phyloP scores from a whole-genome alignment of 768 basidiomycete species.

The Lentinula edodes region DNA sequence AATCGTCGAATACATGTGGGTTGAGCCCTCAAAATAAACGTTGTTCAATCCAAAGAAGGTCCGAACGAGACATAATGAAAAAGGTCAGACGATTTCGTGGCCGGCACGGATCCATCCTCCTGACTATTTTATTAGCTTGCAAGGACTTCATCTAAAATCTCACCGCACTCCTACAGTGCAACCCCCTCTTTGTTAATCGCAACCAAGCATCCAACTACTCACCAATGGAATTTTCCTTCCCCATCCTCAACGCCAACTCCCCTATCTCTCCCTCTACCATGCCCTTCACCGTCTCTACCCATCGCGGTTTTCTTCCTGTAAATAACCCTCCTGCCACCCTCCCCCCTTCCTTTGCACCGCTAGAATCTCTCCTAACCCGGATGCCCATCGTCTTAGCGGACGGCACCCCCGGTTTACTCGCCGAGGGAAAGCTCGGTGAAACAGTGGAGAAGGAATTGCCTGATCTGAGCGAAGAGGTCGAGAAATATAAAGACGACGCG shows the following conservation, averaged over 20 bases:
- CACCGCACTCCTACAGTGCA: neutral
- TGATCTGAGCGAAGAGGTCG: slow-evolving; percentile 16
- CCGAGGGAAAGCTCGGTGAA: slow-evolving; percentile 20
- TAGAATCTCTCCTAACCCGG: slow-evolving; percentile 22
- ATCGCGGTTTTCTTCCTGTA: slow-evolving; percentile 19
- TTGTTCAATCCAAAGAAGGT: neutral
- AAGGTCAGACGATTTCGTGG: neutral
- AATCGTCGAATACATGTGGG: neutral
- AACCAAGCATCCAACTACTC: neutral
- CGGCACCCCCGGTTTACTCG: slow-evolving; percentile 24
- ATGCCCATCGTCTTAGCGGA: slow-evolving; percentile 24
- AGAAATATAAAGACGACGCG: slow-evolving; percentile 16
- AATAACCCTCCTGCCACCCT: slow-evolving; percentile 21
- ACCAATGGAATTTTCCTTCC: slow-evolving; percentile 10
- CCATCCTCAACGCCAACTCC: neutral
- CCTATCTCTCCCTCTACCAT: slow-evolving; percentile 13
- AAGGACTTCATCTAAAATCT: neutral
- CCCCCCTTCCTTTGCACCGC: slow-evolving; percentile 17
- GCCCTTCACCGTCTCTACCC: slow-evolving; percentile 19
- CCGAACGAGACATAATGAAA: neutral
- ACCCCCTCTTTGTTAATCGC: neutral
- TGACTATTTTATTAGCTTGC: neutral
- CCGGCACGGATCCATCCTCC: neutral
- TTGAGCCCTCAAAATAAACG: neutral
- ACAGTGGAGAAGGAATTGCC: slow-evolving; percentile 20